Base-by-base conservation (phyloP, 768 basidiomycete genomes). In the Cantharellus cinnabarinus region DNA sequence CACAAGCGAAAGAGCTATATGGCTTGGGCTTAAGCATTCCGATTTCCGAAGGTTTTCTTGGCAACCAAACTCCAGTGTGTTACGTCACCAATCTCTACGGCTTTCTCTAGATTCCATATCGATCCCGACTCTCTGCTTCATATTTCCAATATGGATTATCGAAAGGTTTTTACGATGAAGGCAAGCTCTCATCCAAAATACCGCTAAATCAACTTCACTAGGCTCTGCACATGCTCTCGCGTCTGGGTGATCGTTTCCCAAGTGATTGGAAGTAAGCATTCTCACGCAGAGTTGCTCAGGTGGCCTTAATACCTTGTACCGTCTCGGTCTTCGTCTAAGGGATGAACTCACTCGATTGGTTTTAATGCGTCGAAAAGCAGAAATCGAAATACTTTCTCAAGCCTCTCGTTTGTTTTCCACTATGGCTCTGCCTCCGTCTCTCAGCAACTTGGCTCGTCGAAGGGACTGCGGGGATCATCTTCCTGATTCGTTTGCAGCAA, bases 321-420 rank as follows among this genome's bases (percentile, higher is more conserved):
- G 35, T 29, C 20, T 29, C 20, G 20, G 20, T 29, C 20, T 29
- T 29, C 20, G 20, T 29, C 20, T 29, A 29, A 29, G 20, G 20
- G 20, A 29, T 29, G 20, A 29, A 29, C 78, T 97, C 2, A 75
- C 75, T 68, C 74, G 79, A 63, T 88, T 95, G 78, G 69, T 97
- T 41, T 81, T 85, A 66, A 73, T 71, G 3, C 79, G 86, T n/a
- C 79, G 82, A 51, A 97, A 97, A 70, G 93, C 93, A 2, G 94
- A 98, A 70, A 93, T 93, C 53, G 89, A 98, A 62, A 65, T 71
- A 39, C 60, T 72, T 4, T 56, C 62, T n/a, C 55, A 57, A 3
- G 3, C 59, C 2, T 15, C 58, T 10, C 44, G 10, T 10, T 10
- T 10, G 0, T 54, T 54, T 37, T 10, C 52, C 7, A 54, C 10